Evolutionary conservation across 352 stramenopile genomes (phyloP).

Genomic region (Phytophthora sojae): DNA sequence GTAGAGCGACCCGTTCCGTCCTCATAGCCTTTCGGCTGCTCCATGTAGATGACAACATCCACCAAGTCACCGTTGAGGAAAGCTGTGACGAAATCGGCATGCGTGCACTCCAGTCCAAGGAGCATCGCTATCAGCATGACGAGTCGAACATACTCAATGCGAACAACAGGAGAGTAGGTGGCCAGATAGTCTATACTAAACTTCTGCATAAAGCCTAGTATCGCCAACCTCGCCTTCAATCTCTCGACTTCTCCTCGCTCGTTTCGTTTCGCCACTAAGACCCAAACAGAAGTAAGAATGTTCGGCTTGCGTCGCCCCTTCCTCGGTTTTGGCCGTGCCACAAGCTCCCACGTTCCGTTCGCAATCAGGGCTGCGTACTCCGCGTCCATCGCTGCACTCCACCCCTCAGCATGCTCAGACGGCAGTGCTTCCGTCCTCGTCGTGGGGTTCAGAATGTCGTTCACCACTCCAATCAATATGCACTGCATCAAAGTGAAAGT

Average conservation of each 20-base stretch:
- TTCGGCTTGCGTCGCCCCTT: background rate
- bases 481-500: constrained; percentile 8
- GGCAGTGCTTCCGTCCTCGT: constrained; percentile 4
- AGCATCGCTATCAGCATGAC: constrained; percentile 8
- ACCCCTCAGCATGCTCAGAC: constrained; percentile 11
- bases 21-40: constrained; percentile 14
- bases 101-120: background rate
- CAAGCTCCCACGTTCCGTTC: constrained; percentile 10
- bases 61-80: constrained; percentile 4
- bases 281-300: constrained; percentile 5
- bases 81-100: constrained; percentile 1
- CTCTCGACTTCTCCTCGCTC: constrained; percentile 5
- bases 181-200: constrained; percentile 13
- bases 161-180: constrained; percentile 17
- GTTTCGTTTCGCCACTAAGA: constrained; percentile 15
- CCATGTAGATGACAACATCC: constrained; percentile 21
- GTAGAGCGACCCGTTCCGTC: constrained; percentile 5
- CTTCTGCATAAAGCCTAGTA: constrained; percentile 4
- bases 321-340: constrained; percentile 9
- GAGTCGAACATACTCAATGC: constrained; percentile 16
- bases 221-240: constrained; percentile 10
- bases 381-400: background rate
- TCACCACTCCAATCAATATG: constrained; percentile 21
- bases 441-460: constrained; percentile 7
- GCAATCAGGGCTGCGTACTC: constrained; percentile 6